phyloP scores from a whole-genome alignment of 2,329 filamentous ascomycete genomes.

The Fusarium heterosporum region DNA sequence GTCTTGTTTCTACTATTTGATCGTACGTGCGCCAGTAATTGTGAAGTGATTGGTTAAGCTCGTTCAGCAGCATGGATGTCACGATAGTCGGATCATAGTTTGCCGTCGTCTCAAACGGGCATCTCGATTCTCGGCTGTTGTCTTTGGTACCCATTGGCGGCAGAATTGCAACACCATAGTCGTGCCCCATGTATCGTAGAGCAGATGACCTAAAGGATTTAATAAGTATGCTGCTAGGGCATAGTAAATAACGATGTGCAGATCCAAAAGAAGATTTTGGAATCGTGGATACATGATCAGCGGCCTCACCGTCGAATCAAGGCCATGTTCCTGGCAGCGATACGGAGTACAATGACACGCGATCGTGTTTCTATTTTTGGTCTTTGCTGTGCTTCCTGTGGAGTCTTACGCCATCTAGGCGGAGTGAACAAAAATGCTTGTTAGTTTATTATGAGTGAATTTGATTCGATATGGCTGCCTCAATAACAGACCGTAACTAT shows the following conservation, averaged over 20 bases:
- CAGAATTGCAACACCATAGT: neutral
- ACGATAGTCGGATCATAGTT: neutral
- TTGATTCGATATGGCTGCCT: neutral
- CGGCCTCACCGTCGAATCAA: constrained; percentile 19
- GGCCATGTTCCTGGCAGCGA: constrained; percentile 33
- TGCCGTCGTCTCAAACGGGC: neutral
- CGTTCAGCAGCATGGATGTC: neutral
- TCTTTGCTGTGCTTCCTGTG: constrained; percentile 3
- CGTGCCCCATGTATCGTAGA: neutral
- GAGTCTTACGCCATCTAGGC: constrained; percentile 7
- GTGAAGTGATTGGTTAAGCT: neutral
- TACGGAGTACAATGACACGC: constrained; percentile 38
- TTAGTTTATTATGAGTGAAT: neutral
- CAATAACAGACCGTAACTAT: neutral
- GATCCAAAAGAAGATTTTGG: neutral
- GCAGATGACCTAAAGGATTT: neutral
- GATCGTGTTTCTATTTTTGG: constrained; percentile 46
- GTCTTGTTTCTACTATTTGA: constrained; percentile 36
- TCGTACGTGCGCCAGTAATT: neutral
- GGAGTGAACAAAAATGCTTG: constrained; percentile 4
- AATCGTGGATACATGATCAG: constrained; percentile 25
- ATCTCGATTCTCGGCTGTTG: neutral
- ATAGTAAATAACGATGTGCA: constrained; percentile 2
- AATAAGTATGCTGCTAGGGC: neutral
- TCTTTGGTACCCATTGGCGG: neutral